Evolutionary conservation across 148 eudicot species (phyloP), one percentile per base, ranked within the genome.

Genomic region (Fagopyrum homotropicum): DNA sequence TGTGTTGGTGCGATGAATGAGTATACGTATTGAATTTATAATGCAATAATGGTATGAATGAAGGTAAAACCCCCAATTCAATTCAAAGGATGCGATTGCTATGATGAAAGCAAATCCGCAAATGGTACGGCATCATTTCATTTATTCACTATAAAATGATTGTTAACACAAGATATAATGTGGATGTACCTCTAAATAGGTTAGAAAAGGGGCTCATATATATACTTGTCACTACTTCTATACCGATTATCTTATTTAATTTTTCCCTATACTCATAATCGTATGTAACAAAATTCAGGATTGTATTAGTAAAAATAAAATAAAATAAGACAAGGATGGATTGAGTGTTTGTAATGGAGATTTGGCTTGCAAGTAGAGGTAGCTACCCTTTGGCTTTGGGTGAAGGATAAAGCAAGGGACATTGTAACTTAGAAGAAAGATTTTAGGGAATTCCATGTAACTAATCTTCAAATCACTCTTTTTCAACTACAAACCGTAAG

Each of bases 81-180:
- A 60, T 60, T 14, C 0, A 35, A 35, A 35, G 2, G 40, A 45
- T 10, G 16, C 2, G 45, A 61, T 29, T 29, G 43, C 16, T 11
- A 61, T 61, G 69, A 61, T 61, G 43, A 29, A 63, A 44, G 40
- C 40, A 35, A 35, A 35, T 35, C 40, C 40, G 45, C 63, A 26
- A 57, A 57, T 29, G 69, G 69, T 63, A 12, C 11, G 26, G n/a
- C 69, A 63, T 63, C 44, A 63, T 63, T 63, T 29, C 66, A 4
- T 9, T 63, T 59, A 35, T 63, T 63, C 45, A 63, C 69, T 29
- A 10, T 26, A 35, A 35, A 35, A 35, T 12, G 69, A 63, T 8
- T 63, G 44, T 29, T 10, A 30, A 30, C 26, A 63, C 16, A 29
- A 22, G 44, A 6, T 8, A 29, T 63, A 63, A 10, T 22, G 66